Base-by-base conservation (phyloP, 495 filamentous ascomycete genomes). In the Entonaema liquescens region DNA sequence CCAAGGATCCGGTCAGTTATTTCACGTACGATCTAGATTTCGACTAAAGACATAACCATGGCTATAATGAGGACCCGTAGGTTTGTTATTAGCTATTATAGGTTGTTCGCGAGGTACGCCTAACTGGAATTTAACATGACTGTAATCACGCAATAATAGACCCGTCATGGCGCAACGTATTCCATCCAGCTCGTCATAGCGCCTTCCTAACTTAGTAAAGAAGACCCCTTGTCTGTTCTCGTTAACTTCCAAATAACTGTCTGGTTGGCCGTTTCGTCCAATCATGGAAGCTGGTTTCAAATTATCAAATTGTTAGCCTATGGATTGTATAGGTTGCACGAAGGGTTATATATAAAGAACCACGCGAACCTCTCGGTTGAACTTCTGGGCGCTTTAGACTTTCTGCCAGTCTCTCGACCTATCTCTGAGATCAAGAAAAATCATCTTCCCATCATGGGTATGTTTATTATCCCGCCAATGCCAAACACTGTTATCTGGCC, bases 361-460 rank as follows among this genome's bases (percentile, higher is more conserved):
- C 13, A 53, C 12, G 60, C 31, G 12, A 15, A 25, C 35, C 47
- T 19, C 23, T 36, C 13, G 6, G 2, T 29, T 59, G n/a, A 2
- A 28, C 17, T 23, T 38, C 19, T 1, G 6, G 13, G 2, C 12
- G 9, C 42, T 47, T 9, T n/a, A 49, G 15, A 38, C 33, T 23
- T 59, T 47, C 21, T 33, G 44, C 54, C 42, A 50, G 29, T 47
- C 55, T 36, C 7, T 15, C 42, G 33, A 53, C 5, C 36, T 35
- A 13, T 54, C 53, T 59, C 54, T 0, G 15, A 54, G 26, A 54
- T 28, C 29, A 3, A 36, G 19, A 9, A 31, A 49, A 49, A 58
- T 17, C 15, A 53, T 63, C 44, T 26, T 49, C n/a, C 23, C 11
- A 70, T 31, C 26, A 70, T 70, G 67, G 67, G 67, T 70, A 70